These are phyloP conservation scores for Cenchrus fungigraminus DNA, from an alignment of 176 grass and related monocot species.

Conservation along the genomic window DNA sequence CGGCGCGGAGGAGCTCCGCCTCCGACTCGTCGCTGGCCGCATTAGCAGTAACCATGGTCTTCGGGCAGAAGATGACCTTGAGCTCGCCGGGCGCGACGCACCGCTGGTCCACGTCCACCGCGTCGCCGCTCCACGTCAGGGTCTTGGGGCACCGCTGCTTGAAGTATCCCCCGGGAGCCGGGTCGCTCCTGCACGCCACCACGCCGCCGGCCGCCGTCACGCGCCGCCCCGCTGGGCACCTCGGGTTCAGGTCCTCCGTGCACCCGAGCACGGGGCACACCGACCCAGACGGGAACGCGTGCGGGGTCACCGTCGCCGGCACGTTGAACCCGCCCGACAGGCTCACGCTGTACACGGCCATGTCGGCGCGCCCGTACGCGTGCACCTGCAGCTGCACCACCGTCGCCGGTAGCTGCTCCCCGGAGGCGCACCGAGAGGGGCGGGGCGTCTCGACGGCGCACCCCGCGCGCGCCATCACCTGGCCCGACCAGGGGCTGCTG, in stretches of 20 bases:
- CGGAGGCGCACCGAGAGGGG: background rate
- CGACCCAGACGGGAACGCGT: background rate
- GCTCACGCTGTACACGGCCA: background rate
- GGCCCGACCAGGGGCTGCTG: background rate
- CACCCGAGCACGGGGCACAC: background rate
- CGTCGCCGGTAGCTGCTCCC: background rate
- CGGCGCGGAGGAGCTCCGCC: no score
- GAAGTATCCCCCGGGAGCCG: background rate
- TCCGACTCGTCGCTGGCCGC: no score
- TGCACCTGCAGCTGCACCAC: background rate
- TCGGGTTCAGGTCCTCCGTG: background rate
- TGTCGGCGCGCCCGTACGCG: background rate
- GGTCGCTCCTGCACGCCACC: constrained; percentile 10
- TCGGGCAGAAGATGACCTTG: background rate
- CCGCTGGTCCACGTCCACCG: background rate
- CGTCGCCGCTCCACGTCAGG: background rate
- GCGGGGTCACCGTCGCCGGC: background rate
- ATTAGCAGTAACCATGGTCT: no score
- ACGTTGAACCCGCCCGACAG: constrained; percentile 2
- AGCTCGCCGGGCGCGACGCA: background rate
- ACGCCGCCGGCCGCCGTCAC: background rate
- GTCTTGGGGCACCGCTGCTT: constrained; percentile 1
- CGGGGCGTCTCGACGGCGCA: background rate
- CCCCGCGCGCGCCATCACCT: background rate
- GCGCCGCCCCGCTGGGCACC: background rate